Evolutionary conservation across 108 stramenopile genomes (phyloP), one percentile per base, ranked within the genome.

Genomic region (Cyclotella atomus): DNA sequence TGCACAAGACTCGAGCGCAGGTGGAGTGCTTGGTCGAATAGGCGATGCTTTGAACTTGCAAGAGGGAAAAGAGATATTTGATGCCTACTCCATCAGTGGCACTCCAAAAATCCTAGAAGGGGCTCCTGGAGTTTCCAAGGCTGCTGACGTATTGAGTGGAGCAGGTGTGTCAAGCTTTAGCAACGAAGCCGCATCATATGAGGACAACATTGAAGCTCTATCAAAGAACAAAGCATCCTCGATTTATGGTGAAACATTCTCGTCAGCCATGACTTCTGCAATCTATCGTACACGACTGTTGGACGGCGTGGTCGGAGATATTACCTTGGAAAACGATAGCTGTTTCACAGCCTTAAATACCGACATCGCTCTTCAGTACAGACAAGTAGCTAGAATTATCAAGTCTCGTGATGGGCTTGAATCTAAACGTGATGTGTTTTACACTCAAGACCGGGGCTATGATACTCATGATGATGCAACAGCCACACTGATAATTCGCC

Each of bases 391-490:
- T 0, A 29, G 63, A 23, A 27, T 82, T 20, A 82, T 76, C 5
- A 66, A 66, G 65, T 35, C 38, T 33, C 35, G 75, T 28, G 70
- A 76, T 59, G 46, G 36, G 15, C 33, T 77, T 10, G 55, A 73
- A 46, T 28, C 71, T 15, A 30, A 73, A 35, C 76, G 82, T 25
- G 72, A 74, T 52, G 69, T 38, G 2, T 83, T 83, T 44, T 77
- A 68, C 49, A 66, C 68, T 6, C 28, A 68, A 0, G 17, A 52
- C 4, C 66, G 63, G 2, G 76, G 82, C 12, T 83, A 43, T 52
- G 82, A 83, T 52, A 78, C 76, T 15, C 82, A 83, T 50, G 27
- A n/a, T 62, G 68, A 78, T 43, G 70, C 50, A 59, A 55, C 33
- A 28, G 53, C 30, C 14, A 50, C 33, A 44, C 62, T 82, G 15